These are phyloP conservation scores for Tardiomyces digboiensis DNA, from an alignment of 1,139 yeast genomes.

Conservation along the genomic window DNA sequence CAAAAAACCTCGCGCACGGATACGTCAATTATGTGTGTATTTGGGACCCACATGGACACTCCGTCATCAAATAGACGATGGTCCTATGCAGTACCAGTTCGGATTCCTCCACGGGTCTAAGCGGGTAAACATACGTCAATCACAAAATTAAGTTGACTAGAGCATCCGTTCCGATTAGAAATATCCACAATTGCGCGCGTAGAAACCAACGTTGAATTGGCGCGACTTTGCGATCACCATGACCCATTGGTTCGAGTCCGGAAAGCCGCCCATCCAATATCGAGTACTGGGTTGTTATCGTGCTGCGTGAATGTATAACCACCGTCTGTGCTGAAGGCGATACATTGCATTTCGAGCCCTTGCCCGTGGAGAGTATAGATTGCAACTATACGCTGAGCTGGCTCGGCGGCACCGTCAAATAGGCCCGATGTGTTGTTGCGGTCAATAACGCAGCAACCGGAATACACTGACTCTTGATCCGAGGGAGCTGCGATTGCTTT, in stretches of 20 bases:
- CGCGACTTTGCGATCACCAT: conserved; percentile 29
- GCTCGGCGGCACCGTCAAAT: conserved; percentile 20
- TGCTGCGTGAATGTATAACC: conserved; percentile 27
- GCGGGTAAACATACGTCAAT: not conserved
- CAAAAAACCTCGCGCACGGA: conserved; percentile 23
- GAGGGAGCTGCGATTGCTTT: conserved; percentile 22
- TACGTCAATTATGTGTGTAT: conserved; percentile 17
- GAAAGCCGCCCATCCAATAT: conserved; percentile 24
- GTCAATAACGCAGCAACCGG: conserved; percentile 31
- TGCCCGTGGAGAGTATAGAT: conserved; percentile 25
- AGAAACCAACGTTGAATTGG: conserved; percentile 25
- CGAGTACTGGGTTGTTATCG: conserved; percentile 27
- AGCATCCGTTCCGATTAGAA: not conserved
- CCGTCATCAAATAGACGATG: conserved; percentile 17
- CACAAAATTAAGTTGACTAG: not conserved
- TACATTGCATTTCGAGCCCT: conserved; percentile 22
- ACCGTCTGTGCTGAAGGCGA: conserved; percentile 29
- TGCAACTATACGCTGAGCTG: conserved; percentile 28
- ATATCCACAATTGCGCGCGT: conserved; percentile 2
- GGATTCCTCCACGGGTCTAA: not conserved
- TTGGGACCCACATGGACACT: conserved; percentile 9
- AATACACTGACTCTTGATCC: conserved; percentile 24
- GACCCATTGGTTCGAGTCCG: conserved; percentile 28
- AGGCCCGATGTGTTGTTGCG: conserved; percentile 29
- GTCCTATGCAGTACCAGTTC: conserved; percentile 10